Percentiles rank a stretch among this genome's conserved stretches.
phyloP scores from a whole-genome alignment of 495 filamentous ascomycete genomes.

The Geoglossum glabrum region DNA sequence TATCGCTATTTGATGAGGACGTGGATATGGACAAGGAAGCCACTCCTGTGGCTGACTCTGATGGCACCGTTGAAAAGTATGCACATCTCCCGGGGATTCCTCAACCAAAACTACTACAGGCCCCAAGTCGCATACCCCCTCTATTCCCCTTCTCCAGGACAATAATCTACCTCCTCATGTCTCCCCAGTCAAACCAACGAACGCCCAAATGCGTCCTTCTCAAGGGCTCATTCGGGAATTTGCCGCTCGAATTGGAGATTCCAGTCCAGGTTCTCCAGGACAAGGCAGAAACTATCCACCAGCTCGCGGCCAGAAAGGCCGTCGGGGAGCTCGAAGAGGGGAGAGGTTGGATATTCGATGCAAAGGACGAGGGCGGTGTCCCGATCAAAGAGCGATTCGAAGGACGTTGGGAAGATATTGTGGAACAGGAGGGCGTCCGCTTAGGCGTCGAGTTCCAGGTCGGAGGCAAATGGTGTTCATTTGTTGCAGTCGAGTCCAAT shows the following conservation, averaged over 20 bases:
- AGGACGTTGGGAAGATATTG: constrained; percentile 30
- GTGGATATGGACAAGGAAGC: constrained; percentile 16
- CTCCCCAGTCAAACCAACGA: constrained; percentile 23
- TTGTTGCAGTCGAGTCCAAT: constrained; percentile 39
- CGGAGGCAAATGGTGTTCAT: constrained; percentile 46
- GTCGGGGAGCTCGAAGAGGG: constrained; percentile 47
- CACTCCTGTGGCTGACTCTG: constrained; percentile 7
- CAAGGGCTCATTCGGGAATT: constrained; percentile 29
- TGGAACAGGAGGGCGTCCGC: constrained; percentile 38
- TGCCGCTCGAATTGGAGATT: constrained; percentile 39
- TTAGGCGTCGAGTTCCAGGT: constrained; percentile 45
- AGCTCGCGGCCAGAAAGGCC: constrained; percentile 47
- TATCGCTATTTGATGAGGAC: constrained; percentile 36
- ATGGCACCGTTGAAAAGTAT: constrained; percentile 16
- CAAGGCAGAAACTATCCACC: constrained; percentile 39
- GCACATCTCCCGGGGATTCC: constrained; percentile 27
- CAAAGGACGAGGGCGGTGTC: constrained; percentile 22
- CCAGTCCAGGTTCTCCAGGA: constrained; percentile 30
- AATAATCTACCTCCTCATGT: constrained; percentile 40
- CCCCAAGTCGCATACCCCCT: constrained; percentile 38
- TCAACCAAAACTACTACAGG: constrained; percentile 36
- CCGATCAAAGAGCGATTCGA: constrained; percentile 28
- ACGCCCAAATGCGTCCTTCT: constrained; percentile 36
- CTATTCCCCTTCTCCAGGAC: constrained; percentile 44
- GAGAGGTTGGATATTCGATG: constrained; percentile 40